phyloP scores from a whole-genome alignment of 2,329 filamentous ascomycete genomes.

The Penicillium hordei region DNA sequence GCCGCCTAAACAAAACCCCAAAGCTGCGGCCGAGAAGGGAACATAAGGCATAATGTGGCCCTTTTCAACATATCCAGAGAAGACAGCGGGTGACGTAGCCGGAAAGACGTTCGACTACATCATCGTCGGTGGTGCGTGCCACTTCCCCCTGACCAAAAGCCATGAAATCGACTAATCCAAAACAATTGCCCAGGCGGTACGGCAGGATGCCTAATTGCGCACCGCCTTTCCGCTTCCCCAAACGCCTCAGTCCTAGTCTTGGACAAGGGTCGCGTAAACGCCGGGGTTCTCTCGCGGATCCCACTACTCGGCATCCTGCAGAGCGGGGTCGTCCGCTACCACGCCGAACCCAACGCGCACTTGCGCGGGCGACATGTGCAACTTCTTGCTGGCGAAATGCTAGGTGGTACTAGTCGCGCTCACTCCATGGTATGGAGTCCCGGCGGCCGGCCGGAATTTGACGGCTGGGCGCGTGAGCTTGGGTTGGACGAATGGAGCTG shows the following conservation, averaged over 20 bases:
- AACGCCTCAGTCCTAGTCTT: neutral
- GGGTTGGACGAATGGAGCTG: neutral
- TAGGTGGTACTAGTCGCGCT: neutral
- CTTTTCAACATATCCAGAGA: neutral
- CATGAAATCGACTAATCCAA: neutral
- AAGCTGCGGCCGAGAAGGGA: too few species aligned
- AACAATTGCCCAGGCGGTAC: neutral
- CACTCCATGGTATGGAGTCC: conserved; percentile 5
- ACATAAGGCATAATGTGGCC: neutral
- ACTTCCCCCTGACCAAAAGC: neutral
- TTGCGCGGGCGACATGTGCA: conserved; percentile 3
- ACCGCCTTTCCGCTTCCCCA: neutral
- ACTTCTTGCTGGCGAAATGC: conserved; percentile 1
- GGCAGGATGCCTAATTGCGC: neutral
- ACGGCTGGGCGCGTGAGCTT: conserved; percentile 4
- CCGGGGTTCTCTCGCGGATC: neutral
- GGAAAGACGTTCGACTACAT: conserved; percentile 3
- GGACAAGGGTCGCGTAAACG: neutral
- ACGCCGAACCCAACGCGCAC: neutral
- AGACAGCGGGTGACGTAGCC: neutral
- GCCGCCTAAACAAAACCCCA: neutral
- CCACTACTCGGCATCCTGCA: conserved; percentile 1
- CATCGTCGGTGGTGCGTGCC: neutral
- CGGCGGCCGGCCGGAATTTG: neutral
- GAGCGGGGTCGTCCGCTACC: neutral